Evolutionary conservation across 2,329 filamentous ascomycete species (phyloP).

Genomic region (Phyllosticta ampelicida): DNA sequence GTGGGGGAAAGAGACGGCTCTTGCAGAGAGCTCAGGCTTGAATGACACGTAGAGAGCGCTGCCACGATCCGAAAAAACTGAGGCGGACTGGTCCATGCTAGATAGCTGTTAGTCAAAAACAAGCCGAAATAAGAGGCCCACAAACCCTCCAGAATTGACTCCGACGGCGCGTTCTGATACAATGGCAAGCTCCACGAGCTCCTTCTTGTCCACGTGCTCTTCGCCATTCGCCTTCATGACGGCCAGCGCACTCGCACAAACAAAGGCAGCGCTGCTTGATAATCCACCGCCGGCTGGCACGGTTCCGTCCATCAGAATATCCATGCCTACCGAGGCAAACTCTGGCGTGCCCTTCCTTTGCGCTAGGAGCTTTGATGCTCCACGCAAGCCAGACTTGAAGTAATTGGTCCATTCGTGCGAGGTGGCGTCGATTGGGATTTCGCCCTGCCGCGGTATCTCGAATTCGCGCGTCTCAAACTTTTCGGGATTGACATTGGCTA

Average conservation of each 20-base stretch:
- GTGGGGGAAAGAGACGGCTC: slow-evolving; percentile 70
- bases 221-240: slow-evolving; percentile 80
- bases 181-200: slow-evolving; percentile 84
- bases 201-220: slow-evolving; percentile 71
- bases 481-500: slow-evolving; percentile 65
- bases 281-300: slow-evolving; percentile 88
- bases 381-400: slow-evolving; percentile 84
- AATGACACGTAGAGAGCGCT: slow-evolving; percentile 88
- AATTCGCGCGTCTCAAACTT: slow-evolving; percentile 72
- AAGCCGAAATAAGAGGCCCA: background rate
- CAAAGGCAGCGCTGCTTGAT: slow-evolving; percentile 88
- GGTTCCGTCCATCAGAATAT: slow-evolving; percentile 80
- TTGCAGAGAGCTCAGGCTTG: slow-evolving; percentile 63
- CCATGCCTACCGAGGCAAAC: slow-evolving; percentile 66
- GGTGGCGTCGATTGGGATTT: slow-evolving; percentile 63
- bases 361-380: slow-evolving; percentile 67
- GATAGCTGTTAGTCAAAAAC: slow-evolving; percentile 16
- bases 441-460: slow-evolving; percentile 49
- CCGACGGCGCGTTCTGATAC: slow-evolving; percentile 90
- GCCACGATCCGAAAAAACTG: slow-evolving; percentile 79
- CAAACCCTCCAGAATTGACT: slow-evolving; percentile 88
- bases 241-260: slow-evolving; percentile 79
- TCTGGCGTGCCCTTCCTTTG: slow-evolving; percentile 48
- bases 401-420: slow-evolving; percentile 96
- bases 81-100: slow-evolving; percentile 95